Base-by-base conservation (phyloP, 164 flowering plant genomes). In the Taxillus chinensis region DNA sequence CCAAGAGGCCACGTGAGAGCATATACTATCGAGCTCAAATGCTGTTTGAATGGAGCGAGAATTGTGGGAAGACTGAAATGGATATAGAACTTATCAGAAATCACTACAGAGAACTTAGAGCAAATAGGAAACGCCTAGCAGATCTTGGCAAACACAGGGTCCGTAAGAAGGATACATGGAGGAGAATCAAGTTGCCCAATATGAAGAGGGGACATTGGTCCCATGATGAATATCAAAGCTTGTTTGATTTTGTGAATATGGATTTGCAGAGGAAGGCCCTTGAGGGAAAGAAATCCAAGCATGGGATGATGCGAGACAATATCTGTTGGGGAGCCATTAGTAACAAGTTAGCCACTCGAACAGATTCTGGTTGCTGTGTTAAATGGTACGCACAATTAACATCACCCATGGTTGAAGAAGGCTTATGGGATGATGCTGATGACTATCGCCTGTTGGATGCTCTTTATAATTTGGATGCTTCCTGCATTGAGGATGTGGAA, bases 301-400 rank as follows among this genome's bases (percentile, higher is more conserved):
- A 86, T 64, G 86, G 90, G 38, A 86, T 86, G 90, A 40, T 88
- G 69, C 77, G 85, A 37, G 96, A 86, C 64, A 83, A 84, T 65
- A 83, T 86, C 41, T 9, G 65, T 41, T 89, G 92, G 92, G 74
- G 41, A 43, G 83, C 86, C 11, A 85, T 89, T 49, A 73, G 87
- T 66, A 71, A 77, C 7, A 70, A 54, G 52, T 40, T 86, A 66
- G 16, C 57, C 45, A 83, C 89, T 56, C 78, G 92, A 62, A 17
- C 41, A 38, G 45, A 16, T 68, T 3, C 71, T 0, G 2, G 0
- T 11, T 86, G 90, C 67, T 84, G 86, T 68, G 0, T 0, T 1
- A 88, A 84, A 68, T 89, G 96, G 89, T 86, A 75, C 45, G 3
- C 43, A 3, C 79, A 78, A 38, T 65, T 87, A 38, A 55, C 78